Conservation (phyloP, 176 grass and related monocot species). For the Phoenix roebelenii region DNA sequence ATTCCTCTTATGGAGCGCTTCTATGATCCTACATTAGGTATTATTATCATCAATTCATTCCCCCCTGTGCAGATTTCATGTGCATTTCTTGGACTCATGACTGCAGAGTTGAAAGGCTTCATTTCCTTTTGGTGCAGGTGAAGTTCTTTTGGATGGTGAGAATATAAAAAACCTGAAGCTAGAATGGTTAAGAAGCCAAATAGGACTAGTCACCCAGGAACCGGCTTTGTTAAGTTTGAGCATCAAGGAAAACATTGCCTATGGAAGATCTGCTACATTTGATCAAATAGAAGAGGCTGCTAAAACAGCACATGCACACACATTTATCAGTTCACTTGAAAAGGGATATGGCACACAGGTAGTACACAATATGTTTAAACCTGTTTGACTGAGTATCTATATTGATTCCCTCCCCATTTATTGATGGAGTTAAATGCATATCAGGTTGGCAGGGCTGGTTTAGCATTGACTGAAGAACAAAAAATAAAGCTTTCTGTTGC, state of each 20-base stretch:
- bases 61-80: background rate
- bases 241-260: conserved; percentile 94
- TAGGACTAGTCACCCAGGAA: conserved; percentile 95
- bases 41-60: conserved; percentile 13
- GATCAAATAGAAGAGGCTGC: conserved; percentile 98
- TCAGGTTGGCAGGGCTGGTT: conserved; percentile 86
- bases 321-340: conserved; percentile 93
- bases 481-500: conserved; percentile 98
- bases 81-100: background rate
- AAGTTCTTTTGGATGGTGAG: conserved; percentile 98
- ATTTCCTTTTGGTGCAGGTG: conserved; percentile 42
- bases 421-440: conserved; percentile 19
- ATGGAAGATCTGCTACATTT: conserved; percentile 82
- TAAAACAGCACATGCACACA: conserved; percentile 94
- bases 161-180: conserved; percentile 96
- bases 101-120: background rate
- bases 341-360: conserved; percentile 97
- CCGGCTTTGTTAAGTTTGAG: conserved; percentile 95
- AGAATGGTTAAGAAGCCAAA: conserved; percentile 99
- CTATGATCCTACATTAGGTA: conserved; percentile 99
- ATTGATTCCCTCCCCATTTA: background rate
- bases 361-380: no score
- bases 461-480: conserved; percentile 82
- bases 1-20: conserved; percentile 99
- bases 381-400: no score